These are phyloP conservation scores for Fomitiporia mediterranea DNA, from an alignment of 1,284 basidiomycete genomes.

Conservation along the genomic window DNA sequence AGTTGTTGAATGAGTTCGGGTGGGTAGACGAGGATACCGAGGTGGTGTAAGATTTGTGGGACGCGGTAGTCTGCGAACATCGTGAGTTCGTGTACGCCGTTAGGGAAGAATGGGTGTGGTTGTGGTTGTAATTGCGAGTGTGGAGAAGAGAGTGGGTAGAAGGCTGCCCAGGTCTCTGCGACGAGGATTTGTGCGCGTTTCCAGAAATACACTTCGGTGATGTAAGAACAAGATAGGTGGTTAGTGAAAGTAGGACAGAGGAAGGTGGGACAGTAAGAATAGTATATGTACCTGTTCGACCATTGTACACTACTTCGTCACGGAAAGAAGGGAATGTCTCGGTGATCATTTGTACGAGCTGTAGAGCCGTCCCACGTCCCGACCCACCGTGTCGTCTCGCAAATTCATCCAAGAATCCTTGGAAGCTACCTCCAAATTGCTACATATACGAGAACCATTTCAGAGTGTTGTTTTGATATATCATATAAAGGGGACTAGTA, in stretches of 20 bases:
- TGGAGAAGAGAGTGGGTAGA: conserved; percentile 48
- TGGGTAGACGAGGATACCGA: conserved; percentile 67
- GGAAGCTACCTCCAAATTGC: conserved; percentile 69
- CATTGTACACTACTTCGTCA: conserved; percentile 58
- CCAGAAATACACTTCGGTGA: conserved; percentile 62
- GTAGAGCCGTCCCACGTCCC: conserved; percentile 52
- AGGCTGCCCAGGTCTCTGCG: conserved; percentile 80
- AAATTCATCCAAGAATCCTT: conserved; percentile 59
- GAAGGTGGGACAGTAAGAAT: conserved; percentile 3
- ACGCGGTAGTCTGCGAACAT: conserved; percentile 90
- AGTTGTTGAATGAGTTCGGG: conserved; percentile 47
- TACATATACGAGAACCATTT: too few relatives aligned
- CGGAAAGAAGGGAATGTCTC: conserved; percentile 71
- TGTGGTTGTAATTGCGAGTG: conserved; percentile 15
- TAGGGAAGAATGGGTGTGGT: conserved; percentile 66
- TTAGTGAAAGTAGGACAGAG: neutral
- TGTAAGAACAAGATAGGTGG: neutral
- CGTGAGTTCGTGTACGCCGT: conserved; percentile 60
- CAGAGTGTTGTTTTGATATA: too few relatives aligned
- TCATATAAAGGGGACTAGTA: neutral
- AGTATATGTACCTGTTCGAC: conserved; percentile 47
- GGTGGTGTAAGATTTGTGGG: conserved; percentile 78
- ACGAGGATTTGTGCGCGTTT: conserved; percentile 83
- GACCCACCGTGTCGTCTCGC: conserved; percentile 43
- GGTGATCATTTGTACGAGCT: conserved; percentile 66